These are phyloP conservation scores for Tetrahymena elliotti DNA, from an alignment of 73 alveolate species.

Conservation along the genomic window DNA sequence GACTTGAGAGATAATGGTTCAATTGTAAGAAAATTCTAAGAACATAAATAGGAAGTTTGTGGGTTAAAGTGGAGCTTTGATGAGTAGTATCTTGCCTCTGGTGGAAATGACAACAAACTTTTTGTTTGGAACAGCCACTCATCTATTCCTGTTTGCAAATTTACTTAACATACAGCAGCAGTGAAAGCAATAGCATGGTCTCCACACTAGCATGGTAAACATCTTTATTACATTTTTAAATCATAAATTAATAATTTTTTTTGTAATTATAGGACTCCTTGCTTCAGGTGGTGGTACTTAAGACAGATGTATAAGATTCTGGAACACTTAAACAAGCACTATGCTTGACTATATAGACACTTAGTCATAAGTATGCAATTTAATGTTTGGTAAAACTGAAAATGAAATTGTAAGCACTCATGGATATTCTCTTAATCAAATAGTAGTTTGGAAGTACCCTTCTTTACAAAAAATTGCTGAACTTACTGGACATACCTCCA, in stretches of 20 bases:
- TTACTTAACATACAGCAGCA: slow-evolving; percentile 84
- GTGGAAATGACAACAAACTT: slow-evolving; percentile 97
- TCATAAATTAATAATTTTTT: neutral
- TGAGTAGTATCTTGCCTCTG: slow-evolving; percentile 87
- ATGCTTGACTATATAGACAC: slow-evolving; percentile 75
- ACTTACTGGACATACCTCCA: slow-evolving; percentile 75
- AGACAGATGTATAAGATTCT: slow-evolving; percentile 86
- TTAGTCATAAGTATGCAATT: slow-evolving; percentile 88
- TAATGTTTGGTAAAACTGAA: slow-evolving; percentile 76
- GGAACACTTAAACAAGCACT: slow-evolving; percentile 79
- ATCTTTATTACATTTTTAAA: neutral
- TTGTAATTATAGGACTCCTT: slow-evolving; percentile 27
- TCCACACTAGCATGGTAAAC: slow-evolving; percentile 78
- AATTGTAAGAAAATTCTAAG: slow-evolving; percentile 26
- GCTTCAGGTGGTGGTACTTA: slow-evolving; percentile 97
- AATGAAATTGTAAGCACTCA: slow-evolving; percentile 92
- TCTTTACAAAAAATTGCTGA: slow-evolving; percentile 74
- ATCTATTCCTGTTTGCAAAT: slow-evolving; percentile 50
- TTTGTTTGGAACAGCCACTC: slow-evolving; percentile 87
- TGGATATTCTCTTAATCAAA: slow-evolving; percentile 87
- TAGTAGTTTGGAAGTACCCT: slow-evolving; percentile 93
- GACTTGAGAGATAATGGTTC: slow-evolving; percentile 72
- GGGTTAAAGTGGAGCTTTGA: slow-evolving; percentile 92
- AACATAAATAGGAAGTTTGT: slow-evolving; percentile 89
- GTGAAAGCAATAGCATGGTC: slow-evolving; percentile 98